Conservation (phyloP, 306 rosid genomes). For the Calophaca sinica region DNA sequence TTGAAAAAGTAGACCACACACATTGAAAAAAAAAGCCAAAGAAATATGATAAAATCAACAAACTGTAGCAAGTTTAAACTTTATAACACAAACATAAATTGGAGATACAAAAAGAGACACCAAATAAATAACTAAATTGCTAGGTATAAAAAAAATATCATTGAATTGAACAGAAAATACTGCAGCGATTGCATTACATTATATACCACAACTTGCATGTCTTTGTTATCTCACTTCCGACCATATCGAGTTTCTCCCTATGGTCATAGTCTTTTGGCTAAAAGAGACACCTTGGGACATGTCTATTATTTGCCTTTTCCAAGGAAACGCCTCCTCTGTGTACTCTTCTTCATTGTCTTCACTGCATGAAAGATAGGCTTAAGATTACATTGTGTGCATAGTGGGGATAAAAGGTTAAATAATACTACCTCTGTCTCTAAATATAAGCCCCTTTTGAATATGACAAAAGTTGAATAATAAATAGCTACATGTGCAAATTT, state of each 20-base stretch:
- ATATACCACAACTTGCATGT: constrained; percentile 42
- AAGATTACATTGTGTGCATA: constrained; percentile 28
- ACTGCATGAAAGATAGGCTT: constrained; percentile 53
- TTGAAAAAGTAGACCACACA: too few relatives aligned
- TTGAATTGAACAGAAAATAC: neutral
- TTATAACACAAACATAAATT: too few relatives aligned
- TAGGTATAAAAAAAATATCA: neutral
- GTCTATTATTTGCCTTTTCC: constrained; percentile 74
- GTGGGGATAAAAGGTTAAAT: neutral
- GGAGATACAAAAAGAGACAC: neutral
- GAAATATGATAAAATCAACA: constrained; percentile 25
- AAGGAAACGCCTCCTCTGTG: constrained; percentile 66
- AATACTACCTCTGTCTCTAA: too few relatives aligned
- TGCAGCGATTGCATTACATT: constrained; percentile 58
- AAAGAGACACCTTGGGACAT: constrained; percentile 51
- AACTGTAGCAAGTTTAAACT: constrained; percentile 18
- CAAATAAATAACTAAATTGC: constrained; percentile 5
- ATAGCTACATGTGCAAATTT: too few relatives aligned
- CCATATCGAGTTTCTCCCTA: constrained; percentile 53
- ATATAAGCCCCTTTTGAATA: too few relatives aligned
- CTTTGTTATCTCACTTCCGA: constrained; percentile 47
- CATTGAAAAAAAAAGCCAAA: too few relatives aligned
- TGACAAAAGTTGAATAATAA: too few relatives aligned
- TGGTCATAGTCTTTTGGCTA: constrained; percentile 49
- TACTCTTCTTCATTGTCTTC: constrained; percentile 64